Conservation (phyloP, 768 basidiomycete species). For the Xerocomellus intermedius region DNA sequence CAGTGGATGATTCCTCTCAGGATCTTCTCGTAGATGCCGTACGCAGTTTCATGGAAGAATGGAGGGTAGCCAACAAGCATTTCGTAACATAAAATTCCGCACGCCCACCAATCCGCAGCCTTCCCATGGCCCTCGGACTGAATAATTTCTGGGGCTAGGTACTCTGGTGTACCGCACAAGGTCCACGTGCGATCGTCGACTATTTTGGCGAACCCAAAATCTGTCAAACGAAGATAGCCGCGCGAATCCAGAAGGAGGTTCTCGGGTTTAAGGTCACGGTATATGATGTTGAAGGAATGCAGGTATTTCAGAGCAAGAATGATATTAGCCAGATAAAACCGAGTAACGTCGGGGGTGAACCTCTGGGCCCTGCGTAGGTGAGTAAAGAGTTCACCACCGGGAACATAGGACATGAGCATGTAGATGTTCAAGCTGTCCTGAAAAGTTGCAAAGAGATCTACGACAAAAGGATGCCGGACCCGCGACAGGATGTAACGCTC, state of each 20-base stretch:
- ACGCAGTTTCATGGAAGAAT: slow-evolving; percentile 97
- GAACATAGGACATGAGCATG: slow-evolving; percentile 95
- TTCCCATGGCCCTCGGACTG: slow-evolving; percentile 97
- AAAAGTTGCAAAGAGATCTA: slow-evolving; percentile 93
- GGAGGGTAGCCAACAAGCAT: slow-evolving; percentile 99
- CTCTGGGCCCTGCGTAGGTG: slow-evolving; percentile 91
- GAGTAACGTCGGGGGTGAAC: slow-evolving; percentile 95
- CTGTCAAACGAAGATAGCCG: slow-evolving; percentile 92
- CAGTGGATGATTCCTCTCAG: slow-evolving; percentile 84
- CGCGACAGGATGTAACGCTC: slow-evolving; percentile 92
- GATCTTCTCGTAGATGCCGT: slow-evolving; percentile 98
- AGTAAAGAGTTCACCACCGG: slow-evolving; percentile 97
- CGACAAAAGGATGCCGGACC: slow-evolving; percentile 92
- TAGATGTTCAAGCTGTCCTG: slow-evolving; percentile 97
- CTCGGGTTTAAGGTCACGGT: slow-evolving; percentile 98
- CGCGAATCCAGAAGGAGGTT: slow-evolving; percentile 93
- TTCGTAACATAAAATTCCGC: slow-evolving; percentile 95
- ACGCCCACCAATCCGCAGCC: slow-evolving; percentile 99
- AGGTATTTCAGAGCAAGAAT: slow-evolving; percentile 93
- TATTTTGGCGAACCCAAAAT: slow-evolving; percentile 98
- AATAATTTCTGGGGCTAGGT: slow-evolving; percentile 97
- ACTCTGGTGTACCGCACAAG: slow-evolving; percentile 93
- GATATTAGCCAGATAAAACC: slow-evolving; percentile 96
- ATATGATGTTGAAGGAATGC: slow-evolving; percentile 96
- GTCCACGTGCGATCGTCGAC: slow-evolving; percentile 99